Conservation (phyloP, 164 flowering plant species). For the Echeveria elegans region DNA sequence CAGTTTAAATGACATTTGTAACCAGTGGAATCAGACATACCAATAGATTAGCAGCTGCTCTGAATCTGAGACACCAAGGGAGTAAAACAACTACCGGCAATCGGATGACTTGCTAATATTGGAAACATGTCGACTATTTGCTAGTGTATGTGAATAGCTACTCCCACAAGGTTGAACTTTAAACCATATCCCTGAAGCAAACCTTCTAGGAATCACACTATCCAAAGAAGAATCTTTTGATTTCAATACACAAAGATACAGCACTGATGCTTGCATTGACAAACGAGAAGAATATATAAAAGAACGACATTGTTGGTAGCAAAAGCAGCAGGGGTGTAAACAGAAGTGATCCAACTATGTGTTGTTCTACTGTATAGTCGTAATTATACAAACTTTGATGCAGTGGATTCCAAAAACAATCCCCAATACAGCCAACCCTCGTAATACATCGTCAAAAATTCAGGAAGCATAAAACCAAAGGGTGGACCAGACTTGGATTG, state of each 20-base stretch:
- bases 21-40: not conserved
- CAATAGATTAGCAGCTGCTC: not conserved
- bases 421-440: constrained; percentile 62
- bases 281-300: constrained; percentile 82
- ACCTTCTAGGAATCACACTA: constrained; percentile 55
- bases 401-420: constrained; percentile 91
- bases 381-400: constrained; percentile 86
- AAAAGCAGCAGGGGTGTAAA: constrained; percentile 78
- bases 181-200: constrained; percentile 90
- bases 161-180: constrained; percentile 28
- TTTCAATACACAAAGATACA: constrained; percentile 43
- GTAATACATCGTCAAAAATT: constrained; percentile 34
- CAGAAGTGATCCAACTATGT: constrained; percentile 85
- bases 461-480: constrained; percentile 52
- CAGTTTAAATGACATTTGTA: not conserved
- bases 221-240: constrained; percentile 57
- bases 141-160: constrained; percentile 15
- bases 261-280: constrained; percentile 34
- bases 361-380: constrained; percentile 84
- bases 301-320: constrained; percentile 89
- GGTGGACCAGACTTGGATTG: constrained; percentile 90
- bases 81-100: not conserved
- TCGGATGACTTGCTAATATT: constrained; percentile 11
- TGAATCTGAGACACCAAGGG: constrained; percentile 1
- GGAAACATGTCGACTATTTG: constrained; percentile 6